A percentile compares a stretch with the other conserved stretches of the same genome.
Conservation (phyloP, 345 rosid genomes). For the Populus euphratica region DNA sequence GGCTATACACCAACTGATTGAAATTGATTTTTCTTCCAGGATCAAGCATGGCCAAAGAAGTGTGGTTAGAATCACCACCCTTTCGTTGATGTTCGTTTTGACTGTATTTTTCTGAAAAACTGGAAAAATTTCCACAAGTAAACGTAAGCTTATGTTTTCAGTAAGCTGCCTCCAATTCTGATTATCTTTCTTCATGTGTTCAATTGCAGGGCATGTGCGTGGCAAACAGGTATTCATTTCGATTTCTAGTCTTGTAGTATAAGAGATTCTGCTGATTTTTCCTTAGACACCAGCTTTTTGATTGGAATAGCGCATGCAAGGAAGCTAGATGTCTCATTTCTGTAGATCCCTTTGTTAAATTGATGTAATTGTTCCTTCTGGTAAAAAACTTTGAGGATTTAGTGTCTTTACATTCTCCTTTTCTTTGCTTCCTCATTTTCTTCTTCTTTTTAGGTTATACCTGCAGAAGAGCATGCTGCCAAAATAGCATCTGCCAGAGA, state of each 20-base stretch:
- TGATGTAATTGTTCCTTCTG: not conserved
- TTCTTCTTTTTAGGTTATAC: conserved; percentile 33
- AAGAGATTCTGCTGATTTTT: too few relatives aligned
- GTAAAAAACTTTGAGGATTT: not conserved
- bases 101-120: not conserved
- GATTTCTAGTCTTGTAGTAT: not conserved
- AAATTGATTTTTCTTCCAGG: conserved; percentile 27
- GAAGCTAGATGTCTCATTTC: not conserved
- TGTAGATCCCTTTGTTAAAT: not conserved
- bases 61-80: conserved; percentile 37
- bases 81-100: conserved; percentile 6
- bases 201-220: conserved; percentile 44
- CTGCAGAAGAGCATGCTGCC: conserved; percentile 55
- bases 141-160: not conserved
- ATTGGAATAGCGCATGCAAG: not conserved
- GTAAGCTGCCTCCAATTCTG: not conserved
- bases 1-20: not conserved
- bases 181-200: conserved; percentile 1
- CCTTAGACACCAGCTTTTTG: too few relatives aligned
- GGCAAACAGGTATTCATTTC: conserved; percentile 46
- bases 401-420: too few relatives aligned
- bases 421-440: too few relatives aligned
- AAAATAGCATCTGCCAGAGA: conserved; percentile 53
- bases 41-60: conserved; percentile 63
- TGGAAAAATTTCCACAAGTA: too few relatives aligned